Evolutionary conservation across 345 rosid genomes (phyloP), one percentile per base, ranked within the genome.

Genomic region (Camelina laxa): DNA sequence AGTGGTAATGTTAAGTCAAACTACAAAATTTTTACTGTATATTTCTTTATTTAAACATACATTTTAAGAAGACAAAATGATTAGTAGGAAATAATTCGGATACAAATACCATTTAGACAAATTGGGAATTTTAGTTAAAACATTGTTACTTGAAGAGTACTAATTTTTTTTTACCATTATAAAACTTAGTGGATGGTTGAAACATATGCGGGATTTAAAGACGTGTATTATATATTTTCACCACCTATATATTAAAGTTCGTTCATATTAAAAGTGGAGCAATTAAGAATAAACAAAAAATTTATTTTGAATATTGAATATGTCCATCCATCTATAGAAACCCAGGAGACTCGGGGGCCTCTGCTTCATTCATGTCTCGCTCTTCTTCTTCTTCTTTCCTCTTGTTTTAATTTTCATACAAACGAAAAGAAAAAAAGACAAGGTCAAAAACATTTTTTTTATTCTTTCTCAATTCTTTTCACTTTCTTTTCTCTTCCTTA

Each of bases 251-350:
- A 24, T 3, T 24, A 33, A 58, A 50, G 13, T 39, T 7, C 35
- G 51, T 69, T 53, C 58, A 8, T 13, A 45, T 47, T 49, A 42
- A 44, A 44, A 60, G n/a, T 9, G 8, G 9, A 48, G 44, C 45
- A 56, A 70, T 55, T 54, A 70, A 70, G 27, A 36, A 47, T 16
- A 19, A 30, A 27, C 14, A 9, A 9, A 60, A 60, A 11, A 1
- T 11, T n/a, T 0, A 16, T 7, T 62, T 17, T 16, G 5, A 42
- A 65, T 44, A 67, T 39, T 67, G 68, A 76, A 62, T 35, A 47
- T 35, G 80, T 69, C 70, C 58, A 63, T 69, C 70, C 58, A 63
- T 44, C 70, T 76, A 61, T 61, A 63, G 70, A 70, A 71, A 65
- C 67, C 68, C 76, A 65, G 61, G 60, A 71, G 80, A 57, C 76